Evolutionary conservation across 257 asterid genomes (phyloP), one percentile per base, ranked within the genome.

Genomic region (Misopates orontium): DNA sequence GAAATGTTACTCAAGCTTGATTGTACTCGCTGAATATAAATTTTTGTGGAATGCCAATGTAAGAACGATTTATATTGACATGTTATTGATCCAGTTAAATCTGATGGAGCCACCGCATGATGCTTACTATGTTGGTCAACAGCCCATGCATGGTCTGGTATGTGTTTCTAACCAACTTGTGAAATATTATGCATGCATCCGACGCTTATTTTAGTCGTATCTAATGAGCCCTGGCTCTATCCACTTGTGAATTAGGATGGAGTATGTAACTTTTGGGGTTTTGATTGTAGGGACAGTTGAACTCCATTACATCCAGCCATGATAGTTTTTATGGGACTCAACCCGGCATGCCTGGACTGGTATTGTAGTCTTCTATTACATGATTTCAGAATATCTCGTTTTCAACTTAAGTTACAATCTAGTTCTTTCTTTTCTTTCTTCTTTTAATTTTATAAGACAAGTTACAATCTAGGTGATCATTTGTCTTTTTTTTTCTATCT

Each of bases 21-120:
- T 57, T 28, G 6, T 28, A 28, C 36, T 28, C 36, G 36, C 36
- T 28, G 41, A 57, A 55, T 11, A n/a, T n/a, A n/a, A 5, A 57
- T 60, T 48, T 10, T 64, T 53, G 22, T 50, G 42, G 61, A 55
- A 54, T 20, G 54, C 17, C 59, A 45, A 7, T 62, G 50, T 64
- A 55, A 62, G 64, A 66, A 70, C 18, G 56, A 52, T 47, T 60
- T 67, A 24, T 18, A 62, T 56, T 68, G 10, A 22, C 70, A 55
- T 60, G n/a, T 72, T 66, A 23, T 80, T 74, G 77, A 74, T 83
- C 71, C 92, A 93, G 90, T 81, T 93, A 71, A 93, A 93, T 76
- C 77, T 93, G 86, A 93, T 90, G 99, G 99, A 93, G 82, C 95
- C 94, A 32, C 97, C 97, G 21, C 87, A 85, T 50, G 97, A 90